Base-by-base conservation (phyloP, 2,329 filamentous ascomycete genomes). In the Sporothrix variecibatus region DNA sequence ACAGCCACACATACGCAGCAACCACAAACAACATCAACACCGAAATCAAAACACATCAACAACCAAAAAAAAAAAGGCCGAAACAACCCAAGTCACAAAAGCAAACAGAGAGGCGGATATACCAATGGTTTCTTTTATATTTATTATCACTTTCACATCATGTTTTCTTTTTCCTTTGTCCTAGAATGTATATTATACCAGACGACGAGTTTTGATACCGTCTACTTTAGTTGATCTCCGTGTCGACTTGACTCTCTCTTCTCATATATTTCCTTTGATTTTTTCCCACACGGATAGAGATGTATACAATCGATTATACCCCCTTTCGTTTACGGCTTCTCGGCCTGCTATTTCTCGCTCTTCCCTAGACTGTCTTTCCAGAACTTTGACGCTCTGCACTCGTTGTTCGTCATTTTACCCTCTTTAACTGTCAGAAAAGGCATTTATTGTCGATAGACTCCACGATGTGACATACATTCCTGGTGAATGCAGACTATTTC, bases 61-160 rank as follows among this genome's bases (percentile, higher is more conserved):
- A 34, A 34, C 3, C 3, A 34, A n/a, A 31, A 31, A 69, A 49
- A 34, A 23, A 23, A 69, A 51, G n/a, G 40, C 40, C 40, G 2
- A 70, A 38, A 70, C 67, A 56, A 17, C 31, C 3, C 38, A 60
- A 62, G 38, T 49, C 15, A 12, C 38, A 31, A 62, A 2, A 38
- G 40, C 69, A 71, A 46, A 60, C 49, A 46, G 34, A 72, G 53
- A 62, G 70, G 43, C 56, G 70, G 70, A 72, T 72, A 72, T 72
- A 72, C 70, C 70, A 56, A 72, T 38, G 15, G 46, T 20, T 56
- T 73, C 49, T 38, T 53, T 49, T 40, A 31, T 8, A 1, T 56
- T 17, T 43, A n/a, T 51, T 7, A 12, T 20, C 8, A n/a, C 46
- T 60, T n/a, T 46, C 43, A 12, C 56, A 38, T 6, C 9, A 60